Base-by-base conservation (phyloP, 257 asterid species). In the Solanum tacnaense region DNA sequence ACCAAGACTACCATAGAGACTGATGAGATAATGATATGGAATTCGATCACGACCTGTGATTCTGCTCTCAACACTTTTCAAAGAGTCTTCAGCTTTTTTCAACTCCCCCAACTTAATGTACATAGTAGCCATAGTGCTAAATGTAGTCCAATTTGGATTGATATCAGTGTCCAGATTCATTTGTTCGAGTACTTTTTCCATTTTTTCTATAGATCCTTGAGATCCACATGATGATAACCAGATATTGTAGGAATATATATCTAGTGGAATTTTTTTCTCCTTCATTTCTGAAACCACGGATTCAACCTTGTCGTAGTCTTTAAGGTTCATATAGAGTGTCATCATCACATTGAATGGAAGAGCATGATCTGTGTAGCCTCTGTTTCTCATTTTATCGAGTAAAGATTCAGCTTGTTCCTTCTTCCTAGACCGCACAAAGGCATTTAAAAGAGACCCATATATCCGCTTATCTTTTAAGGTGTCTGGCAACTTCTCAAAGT, bases 301-400 rank as follows among this genome's bases (percentile, higher is more conserved):
- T 87, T 94, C 98, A 16, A 95, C 87, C 91, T 91, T 92, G 49
- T 92, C 94, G 4, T 91, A 92, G 44, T 93, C 96, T 71, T 92
- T 91, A 81, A 94, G 92, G 88, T 92, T 93, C 96, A 90, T 91
- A 79, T 94, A 96, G 84, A 96, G 99, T 9, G 98, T 95, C 98
- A 96, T 93, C 93, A 96, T 92, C 92, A 96, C 98, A 83, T 96
- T 96, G 91, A 62, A 95, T 0, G 99, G 96, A 72, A 94, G 96
- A 21, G 98, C 44, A 83, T 93, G 95, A 70, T 73, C 86, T 23
- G 96, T 92, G 56, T 92, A 96, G 73, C 96, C 95, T 89, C 90
- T 90, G 52, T 46, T 89, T 89, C 93, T 92, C 91, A 96, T 92
- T 89, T 90, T 87, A 35, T 90, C 95, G 91, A 96, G 88, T 60